These are phyloP conservation scores for Fragilaria crotonensis DNA, from an alignment of 108 stramenopile species.

Conservation along the genomic window DNA sequence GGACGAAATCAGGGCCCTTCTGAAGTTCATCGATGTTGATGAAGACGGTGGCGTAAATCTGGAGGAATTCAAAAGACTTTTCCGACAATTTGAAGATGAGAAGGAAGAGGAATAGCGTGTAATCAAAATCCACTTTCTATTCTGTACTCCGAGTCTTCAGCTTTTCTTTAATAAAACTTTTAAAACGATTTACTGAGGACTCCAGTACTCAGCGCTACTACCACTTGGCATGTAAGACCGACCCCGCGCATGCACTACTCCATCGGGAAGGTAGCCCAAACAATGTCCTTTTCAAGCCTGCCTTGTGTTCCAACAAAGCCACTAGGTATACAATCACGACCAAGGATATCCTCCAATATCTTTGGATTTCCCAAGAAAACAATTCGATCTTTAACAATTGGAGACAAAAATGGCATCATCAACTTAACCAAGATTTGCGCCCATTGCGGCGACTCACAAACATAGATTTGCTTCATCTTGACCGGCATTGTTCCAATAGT, in stretches of 20 bases:
- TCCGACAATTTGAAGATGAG: too few relatives aligned
- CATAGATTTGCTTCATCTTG: constrained; percentile 25
- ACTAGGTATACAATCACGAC: constrained; percentile 1
- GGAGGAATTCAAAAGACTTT: constrained; percentile 58
- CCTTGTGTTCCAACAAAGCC: constrained; percentile 1
- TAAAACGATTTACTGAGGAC: too few relatives aligned
- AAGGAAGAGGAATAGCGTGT: too few relatives aligned
- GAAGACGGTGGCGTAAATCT: constrained; percentile 43
- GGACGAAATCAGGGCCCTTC: constrained; percentile 48
- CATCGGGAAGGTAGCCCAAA: not conserved
- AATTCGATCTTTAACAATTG: constrained; percentile 24
- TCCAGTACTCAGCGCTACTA: too few relatives aligned
- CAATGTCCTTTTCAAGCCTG: not conserved
- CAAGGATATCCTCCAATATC: constrained; percentile 3
- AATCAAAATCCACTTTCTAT: too few relatives aligned
- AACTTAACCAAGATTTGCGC: not conserved
- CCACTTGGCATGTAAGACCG: too few relatives aligned
- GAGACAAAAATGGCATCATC: constrained; percentile 25
- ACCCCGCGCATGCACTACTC: too few relatives aligned
- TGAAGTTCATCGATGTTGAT: constrained; percentile 60
- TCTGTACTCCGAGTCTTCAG: too few relatives aligned
- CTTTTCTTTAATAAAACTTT: too few relatives aligned
- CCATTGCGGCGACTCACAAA: constrained; percentile 7
- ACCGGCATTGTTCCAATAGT: constrained; percentile 41
- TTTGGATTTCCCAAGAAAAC: constrained; percentile 3